These are phyloP conservation scores for Phytopythium boreale DNA, from an alignment of 352 stramenopile species.

Conservation along the genomic window DNA sequence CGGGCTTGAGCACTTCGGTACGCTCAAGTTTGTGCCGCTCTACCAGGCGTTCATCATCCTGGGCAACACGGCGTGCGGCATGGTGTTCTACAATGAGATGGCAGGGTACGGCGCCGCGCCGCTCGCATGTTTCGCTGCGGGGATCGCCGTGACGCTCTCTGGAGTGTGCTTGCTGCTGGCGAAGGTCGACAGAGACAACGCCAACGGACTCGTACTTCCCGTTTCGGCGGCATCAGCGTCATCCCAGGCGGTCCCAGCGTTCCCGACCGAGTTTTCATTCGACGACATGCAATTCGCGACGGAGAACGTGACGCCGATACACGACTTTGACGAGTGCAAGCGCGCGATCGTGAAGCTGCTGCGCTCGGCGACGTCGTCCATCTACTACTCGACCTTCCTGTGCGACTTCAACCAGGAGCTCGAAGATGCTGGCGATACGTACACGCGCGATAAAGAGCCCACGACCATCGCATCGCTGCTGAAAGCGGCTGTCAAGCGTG, in stretches of 20 bases:
- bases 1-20: conserved; percentile 72
- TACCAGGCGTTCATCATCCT: conserved; percentile 85
- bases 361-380: conserved; percentile 42
- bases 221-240: conserved; percentile 9
- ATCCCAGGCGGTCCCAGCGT: background rate
- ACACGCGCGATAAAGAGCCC: conserved; percentile 22
- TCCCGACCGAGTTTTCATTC: conserved; percentile 52
- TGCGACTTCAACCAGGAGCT: conserved; percentile 73
- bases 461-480: conserved; percentile 66
- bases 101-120: conserved; percentile 40
- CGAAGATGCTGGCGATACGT: background rate
- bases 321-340: conserved; percentile 69
- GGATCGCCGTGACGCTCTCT: conserved; percentile 53
- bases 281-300: conserved; percentile 58
- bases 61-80: conserved; percentile 68
- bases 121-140: conserved; percentile 45
- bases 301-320: conserved; percentile 35
- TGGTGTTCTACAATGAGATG: conserved; percentile 85
- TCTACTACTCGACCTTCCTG: conserved; percentile 83
- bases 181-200: conserved; percentile 41
- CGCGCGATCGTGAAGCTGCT: conserved; percentile 54
- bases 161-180: conserved; percentile 61
- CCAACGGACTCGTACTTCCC: background rate
- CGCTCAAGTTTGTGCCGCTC: conserved; percentile 77
- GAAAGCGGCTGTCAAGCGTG: conserved; percentile 48